Conservation (phyloP, 1,139 yeast species). For the Suhomyces wounanorum region DNA sequence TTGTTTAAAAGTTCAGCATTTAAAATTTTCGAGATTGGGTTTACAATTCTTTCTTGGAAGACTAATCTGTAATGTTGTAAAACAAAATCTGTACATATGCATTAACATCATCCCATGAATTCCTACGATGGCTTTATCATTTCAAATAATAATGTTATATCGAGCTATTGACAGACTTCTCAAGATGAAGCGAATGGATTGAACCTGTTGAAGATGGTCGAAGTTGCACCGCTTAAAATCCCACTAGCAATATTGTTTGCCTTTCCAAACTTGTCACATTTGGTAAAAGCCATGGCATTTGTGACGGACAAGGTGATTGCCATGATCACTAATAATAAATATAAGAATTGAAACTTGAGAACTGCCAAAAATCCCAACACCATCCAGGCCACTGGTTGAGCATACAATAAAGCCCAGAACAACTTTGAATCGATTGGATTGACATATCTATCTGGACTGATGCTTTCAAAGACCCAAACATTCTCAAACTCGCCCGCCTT, state of each 20-base stretch:
- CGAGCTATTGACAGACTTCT: neutral
- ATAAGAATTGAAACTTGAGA: conserved; percentile 74
- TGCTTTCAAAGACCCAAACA: conserved; percentile 88
- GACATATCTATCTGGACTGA: conserved; percentile 77
- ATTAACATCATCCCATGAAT: no score
- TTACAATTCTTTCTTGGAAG: no score
- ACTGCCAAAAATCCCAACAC: conserved; percentile 74
- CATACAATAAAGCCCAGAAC: conserved; percentile 81
- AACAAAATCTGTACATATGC: no score
- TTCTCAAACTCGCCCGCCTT: conserved; percentile 59
- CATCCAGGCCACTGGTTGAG: conserved; percentile 75
- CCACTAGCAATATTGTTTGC: conserved; percentile 63
- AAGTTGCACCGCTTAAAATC: conserved; percentile 52
- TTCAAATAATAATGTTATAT: no score
- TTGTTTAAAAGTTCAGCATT: no score
- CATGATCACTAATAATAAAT: conserved; percentile 63
- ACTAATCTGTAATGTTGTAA: no score
- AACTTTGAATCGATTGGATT: conserved; percentile 90
- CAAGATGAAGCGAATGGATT: conserved; percentile 36
- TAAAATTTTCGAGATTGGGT: no score
- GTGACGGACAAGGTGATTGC: conserved; percentile 74
- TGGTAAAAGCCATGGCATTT: conserved; percentile 85
- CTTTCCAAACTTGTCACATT: conserved; percentile 86
- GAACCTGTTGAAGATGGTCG: conserved; percentile 48
- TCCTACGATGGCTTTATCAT: no score